Evolutionary conservation across 345 rosid genomes (phyloP).

Genomic region (Arabidopsis thaliana): TAIR10.1 NC_003076.8:19631501-19632000

Average conservation of each 20-base stretch:
- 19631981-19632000: background rate
- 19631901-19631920: slow-evolving; percentile 6
- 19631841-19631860: too few relatives aligned
- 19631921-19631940: slow-evolving; percentile 6
- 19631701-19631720: slow-evolving; percentile 63
- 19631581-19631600: slow-evolving; percentile 78
- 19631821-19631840: too few relatives aligned
- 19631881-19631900: background rate
- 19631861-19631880: too few relatives aligned
- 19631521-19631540: background rate
- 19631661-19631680: slow-evolving; percentile 70
- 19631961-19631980: background rate
- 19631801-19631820: too few relatives aligned
- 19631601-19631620: slow-evolving; percentile 74
- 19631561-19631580: slow-evolving; percentile 79
- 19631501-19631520: slow-evolving; percentile 5
- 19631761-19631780: slow-evolving; percentile 14
- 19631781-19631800: too few relatives aligned
- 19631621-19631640: slow-evolving; percentile 65
- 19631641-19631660: slow-evolving; percentile 56
- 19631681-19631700: slow-evolving; percentile 71
- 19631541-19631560: slow-evolving; percentile 74
- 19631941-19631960: slow-evolving; percentile 16
- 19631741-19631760: slow-evolving; percentile 78
- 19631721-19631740: slow-evolving; percentile 58